These are phyloP conservation scores for Microdochium nivale DNA, from an alignment of 2,329 filamentous ascomycete genomes.

Conservation along the genomic window DNA sequence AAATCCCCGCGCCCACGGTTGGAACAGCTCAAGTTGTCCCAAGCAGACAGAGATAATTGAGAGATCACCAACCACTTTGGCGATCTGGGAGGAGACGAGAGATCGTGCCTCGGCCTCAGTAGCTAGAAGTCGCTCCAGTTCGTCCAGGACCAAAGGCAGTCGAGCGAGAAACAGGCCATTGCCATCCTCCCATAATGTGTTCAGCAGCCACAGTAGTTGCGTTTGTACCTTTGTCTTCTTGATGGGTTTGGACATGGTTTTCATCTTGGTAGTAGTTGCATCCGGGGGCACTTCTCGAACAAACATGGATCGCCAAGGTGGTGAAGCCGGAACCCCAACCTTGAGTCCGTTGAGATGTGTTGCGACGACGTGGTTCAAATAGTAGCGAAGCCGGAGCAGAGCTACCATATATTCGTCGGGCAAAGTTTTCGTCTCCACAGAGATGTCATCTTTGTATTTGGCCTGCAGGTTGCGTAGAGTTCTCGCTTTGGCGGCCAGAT, in stretches of 20 bases:
- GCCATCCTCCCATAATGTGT: constrained; percentile 26
- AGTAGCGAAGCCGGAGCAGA: constrained; percentile 30
- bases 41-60: constrained; percentile 34
- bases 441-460: constrained; percentile 1
- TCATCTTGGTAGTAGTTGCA: constrained; percentile 12
- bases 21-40: constrained; percentile 34
- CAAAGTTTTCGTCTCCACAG: constrained; percentile 9
- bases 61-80: constrained; percentile 30
- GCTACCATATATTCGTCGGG: constrained; percentile 27
- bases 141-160: constrained; percentile 32
- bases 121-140: constrained; percentile 35
- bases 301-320: constrained; percentile 27
- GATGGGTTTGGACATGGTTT: constrained; percentile 1
- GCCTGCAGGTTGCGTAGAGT: constrained; percentile 16
- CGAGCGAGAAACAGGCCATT: constrained; percentile 19
- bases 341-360: constrained; percentile 17
- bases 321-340: constrained; percentile 25
- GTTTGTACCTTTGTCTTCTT: constrained; percentile 11
- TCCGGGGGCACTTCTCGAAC: constrained; percentile 16
- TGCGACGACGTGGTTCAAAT: constrained; percentile 22
- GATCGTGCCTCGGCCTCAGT: constrained; percentile 23
- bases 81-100: constrained; percentile 28
- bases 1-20: constrained; percentile 37
- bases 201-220: constrained; percentile 27
- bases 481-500: constrained; percentile 15